These are phyloP conservation scores for Heterobasidion occidentale DNA, from an alignment of 1,284 basidiomycete genomes.

Conservation along the genomic window DNA sequence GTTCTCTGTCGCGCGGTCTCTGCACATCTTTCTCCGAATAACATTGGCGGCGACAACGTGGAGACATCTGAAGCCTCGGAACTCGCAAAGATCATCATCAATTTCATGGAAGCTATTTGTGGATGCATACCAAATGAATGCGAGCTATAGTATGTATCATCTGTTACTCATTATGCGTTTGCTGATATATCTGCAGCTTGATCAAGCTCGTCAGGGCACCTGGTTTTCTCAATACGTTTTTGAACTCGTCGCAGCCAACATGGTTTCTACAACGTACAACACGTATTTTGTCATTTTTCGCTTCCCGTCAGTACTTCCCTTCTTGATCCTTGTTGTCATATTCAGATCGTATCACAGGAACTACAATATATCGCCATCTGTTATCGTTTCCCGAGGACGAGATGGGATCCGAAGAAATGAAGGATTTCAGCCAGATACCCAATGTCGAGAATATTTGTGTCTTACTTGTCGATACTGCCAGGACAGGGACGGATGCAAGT, in stretches of 20 bases:
- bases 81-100: neutral
- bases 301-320: slow-evolving; percentile 38
- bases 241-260: slow-evolving; percentile 40
- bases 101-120: neutral
- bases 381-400: slow-evolving; percentile 21
- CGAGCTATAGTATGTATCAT: neutral
- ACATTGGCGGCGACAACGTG: neutral
- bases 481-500: slow-evolving; percentile 36
- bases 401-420: slow-evolving; percentile 3
- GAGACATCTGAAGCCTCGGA: neutral
- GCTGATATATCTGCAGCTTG: slow-evolving; percentile 17
- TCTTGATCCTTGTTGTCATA: neutral
- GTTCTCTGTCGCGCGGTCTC: neutral
- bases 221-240: slow-evolving; percentile 36
- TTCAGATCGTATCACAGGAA: slow-evolving; percentile 19
- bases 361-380: slow-evolving; percentile 30
- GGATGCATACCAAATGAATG: slow-evolving; percentile 21
- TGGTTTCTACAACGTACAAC: slow-evolving; percentile 39
- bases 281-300: slow-evolving; percentile 44
- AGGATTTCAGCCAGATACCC: slow-evolving; percentile 27
- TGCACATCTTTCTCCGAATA: neutral
- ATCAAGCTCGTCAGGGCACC: slow-evolving; percentile 27
- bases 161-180: slow-evolving; percentile 19
- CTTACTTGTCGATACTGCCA: slow-evolving; percentile 38
- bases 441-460: slow-evolving; percentile 47